These are phyloP conservation scores for Quercus aquifolioides DNA, from an alignment of 306 rosid species.

Conservation along the genomic window DNA sequence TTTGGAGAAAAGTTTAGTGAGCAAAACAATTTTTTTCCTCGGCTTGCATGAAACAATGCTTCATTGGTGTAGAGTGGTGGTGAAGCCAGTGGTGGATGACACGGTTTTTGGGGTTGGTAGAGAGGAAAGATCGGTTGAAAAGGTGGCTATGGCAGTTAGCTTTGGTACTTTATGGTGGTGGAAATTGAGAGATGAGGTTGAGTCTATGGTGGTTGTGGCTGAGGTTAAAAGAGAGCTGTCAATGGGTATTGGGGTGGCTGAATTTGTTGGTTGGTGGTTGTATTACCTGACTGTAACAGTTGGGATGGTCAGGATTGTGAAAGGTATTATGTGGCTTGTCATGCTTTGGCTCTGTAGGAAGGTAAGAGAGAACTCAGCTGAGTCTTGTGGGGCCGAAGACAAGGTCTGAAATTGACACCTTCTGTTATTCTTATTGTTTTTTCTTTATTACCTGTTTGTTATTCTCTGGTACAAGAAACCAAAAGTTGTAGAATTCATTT, in stretches of 20 bases:
- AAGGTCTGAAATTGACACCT: conserved; percentile 33
- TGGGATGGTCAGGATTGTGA: conserved; percentile 60
- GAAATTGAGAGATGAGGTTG: conserved; percentile 73
- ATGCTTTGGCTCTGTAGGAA: conserved; percentile 33
- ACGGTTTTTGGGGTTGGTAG: conserved; percentile 43
- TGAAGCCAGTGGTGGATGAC: conserved; percentile 85
- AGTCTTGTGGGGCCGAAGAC: conserved; percentile 26
- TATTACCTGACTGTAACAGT: conserved; percentile 61
- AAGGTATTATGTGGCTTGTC: conserved; percentile 43
- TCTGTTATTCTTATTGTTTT: background rate
- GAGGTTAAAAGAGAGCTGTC: conserved; percentile 50
- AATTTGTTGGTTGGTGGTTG: conserved; percentile 60
- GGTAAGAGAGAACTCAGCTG: conserved; percentile 13
- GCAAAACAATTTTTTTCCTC: conserved; percentile 50
- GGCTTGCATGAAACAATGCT: conserved; percentile 75
- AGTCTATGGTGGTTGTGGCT: conserved; percentile 53
- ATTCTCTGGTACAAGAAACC: conserved; percentile 5
- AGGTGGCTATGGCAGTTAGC: conserved; percentile 45
- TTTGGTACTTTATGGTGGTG: conserved; percentile 75
- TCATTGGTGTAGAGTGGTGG: conserved; percentile 71
- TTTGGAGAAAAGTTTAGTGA: conserved; percentile 34
- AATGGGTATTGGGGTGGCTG: conserved; percentile 43
- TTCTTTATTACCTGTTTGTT: background rate
- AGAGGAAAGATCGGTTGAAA: conserved; percentile 53
- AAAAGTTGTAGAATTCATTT: conserved; percentile 9